Evolutionary conservation across 2,329 filamentous ascomycete genomes (phyloP), one percentile per base, ranked within the genome.

Genomic region (Fusarium buharicum): DNA sequence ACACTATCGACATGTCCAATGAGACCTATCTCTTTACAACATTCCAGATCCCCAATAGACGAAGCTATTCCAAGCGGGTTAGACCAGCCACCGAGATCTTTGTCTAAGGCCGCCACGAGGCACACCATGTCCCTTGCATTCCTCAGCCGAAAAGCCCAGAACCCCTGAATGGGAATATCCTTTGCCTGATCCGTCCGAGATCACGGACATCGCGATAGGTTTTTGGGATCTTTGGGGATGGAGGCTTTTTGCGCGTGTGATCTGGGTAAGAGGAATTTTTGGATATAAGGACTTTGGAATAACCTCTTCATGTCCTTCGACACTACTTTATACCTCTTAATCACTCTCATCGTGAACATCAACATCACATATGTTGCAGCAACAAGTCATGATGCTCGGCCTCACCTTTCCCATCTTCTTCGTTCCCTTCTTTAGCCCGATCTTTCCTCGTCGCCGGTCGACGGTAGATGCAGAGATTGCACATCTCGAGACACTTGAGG

Each of bases 371-470:
- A 24, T n/a, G n/a, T 24, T 24, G 6, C 14, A 27, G 5, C 20
- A 24, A n/a, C 13, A 36, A 7, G 7, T 30, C 8, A 63, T 14
- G 11, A 71, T 71, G 69, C 50, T 71, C 39, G 67, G 67, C 4
- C 14, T 71, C 22, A 7, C 56, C 46, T 7, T 58, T 67, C 17
- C 36, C 53, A 9, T 33, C 58, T 13, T 69, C 69, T 13, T 40
- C 59, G 36, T 59, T 62, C 40, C 66, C 67, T 50, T 63, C 24
- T 68, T 56, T 9, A 66, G 60, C 30, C 36, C 62, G 6, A 44
- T 48, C 11, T 66, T 60, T 16, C 52, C 64, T 11, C 67, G 63
- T 33, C 61, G 67, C 6, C 57, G 56, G n/a, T 55, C 64, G 33
- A 53, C 54, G 36, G 38, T 55, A 14, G 56, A 60, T 41, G 41